phyloP scores from a whole-genome alignment of 768 basidiomycete genomes.

The Tulasnella sp. region DNA sequence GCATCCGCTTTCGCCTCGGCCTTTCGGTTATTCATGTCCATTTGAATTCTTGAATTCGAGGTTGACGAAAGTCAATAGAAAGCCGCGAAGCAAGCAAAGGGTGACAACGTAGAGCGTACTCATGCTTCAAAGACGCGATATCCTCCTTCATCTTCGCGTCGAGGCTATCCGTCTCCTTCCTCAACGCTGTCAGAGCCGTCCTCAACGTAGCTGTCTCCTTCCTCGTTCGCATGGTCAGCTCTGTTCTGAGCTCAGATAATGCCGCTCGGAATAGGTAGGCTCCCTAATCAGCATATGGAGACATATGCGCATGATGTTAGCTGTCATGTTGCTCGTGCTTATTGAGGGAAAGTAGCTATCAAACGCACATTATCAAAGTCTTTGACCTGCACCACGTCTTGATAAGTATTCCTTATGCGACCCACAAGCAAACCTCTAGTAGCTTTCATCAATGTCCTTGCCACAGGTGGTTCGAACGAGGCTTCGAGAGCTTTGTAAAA shows the following conservation, averaged over 20 bases:
- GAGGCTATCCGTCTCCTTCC: slow-evolving; percentile 76
- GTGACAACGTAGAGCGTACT: slow-evolving; percentile 43
- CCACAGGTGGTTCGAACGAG: slow-evolving; percentile 62
- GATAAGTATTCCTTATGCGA: slow-evolving; percentile 54
- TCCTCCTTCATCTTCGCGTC: slow-evolving; percentile 93
- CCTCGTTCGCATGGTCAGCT: slow-evolving; percentile 66
- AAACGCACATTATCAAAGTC: slow-evolving; percentile 69
- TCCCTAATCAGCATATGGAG: slow-evolving; percentile 38
- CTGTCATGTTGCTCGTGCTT: too few species aligned
- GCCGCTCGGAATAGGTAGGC: slow-evolving; percentile 94
- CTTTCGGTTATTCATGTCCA: slow-evolving; percentile 91
- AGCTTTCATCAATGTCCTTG: slow-evolving; percentile 72
- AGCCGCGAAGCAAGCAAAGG: background rate
- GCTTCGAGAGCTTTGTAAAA: slow-evolving; percentile 63
- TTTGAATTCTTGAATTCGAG: slow-evolving; percentile 61
- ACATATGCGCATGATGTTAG: too few species aligned
- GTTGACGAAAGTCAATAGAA: background rate
- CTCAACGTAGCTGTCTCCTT: slow-evolving; percentile 79
- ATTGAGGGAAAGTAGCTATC: background rate
- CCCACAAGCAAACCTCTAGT: slow-evolving; percentile 71
- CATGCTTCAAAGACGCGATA: slow-evolving; percentile 76
- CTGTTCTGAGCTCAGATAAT: slow-evolving; percentile 77
- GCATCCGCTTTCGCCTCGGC: slow-evolving; percentile 77
- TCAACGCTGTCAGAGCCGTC: slow-evolving; percentile 60
- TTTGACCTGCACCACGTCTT: slow-evolving; percentile 61